Base-by-base conservation (phyloP, 2,329 filamentous ascomycete species). In the Dothideomycetidae sp. region DNA sequence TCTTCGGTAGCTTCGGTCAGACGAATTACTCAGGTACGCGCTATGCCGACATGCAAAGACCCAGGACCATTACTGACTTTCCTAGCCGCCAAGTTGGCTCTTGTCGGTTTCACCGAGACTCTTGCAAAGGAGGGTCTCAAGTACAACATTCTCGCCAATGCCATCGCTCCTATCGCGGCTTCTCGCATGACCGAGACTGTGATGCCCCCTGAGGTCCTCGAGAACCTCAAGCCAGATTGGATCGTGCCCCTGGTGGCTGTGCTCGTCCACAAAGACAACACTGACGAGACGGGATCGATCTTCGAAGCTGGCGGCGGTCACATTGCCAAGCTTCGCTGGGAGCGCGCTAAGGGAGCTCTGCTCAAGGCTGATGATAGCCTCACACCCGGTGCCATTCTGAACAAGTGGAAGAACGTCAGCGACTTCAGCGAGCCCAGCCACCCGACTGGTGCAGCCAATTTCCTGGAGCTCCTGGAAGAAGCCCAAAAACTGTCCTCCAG, bases 71-170 rank as follows among this genome's bases (percentile, higher is more conserved):
- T 51, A 42, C 59, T 59, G 39, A 51, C 36, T 53, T 15, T 15
- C 31, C 15, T 40, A 68, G 86, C 90, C 43, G 90, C 90, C 54
- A 98, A 96, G 69, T 71, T 96, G 46, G 81, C 82, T 47, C 77
- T 93, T 66, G 85, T 98, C 44, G 90, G 88, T 49, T 96, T 96
- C 67, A 94, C 86, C 28, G 88, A 98, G 70, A 94, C 90, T 3
- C 71, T 98, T 45, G 90, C 90, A 43, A 96, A 96, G 70, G 90
- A 98, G 67, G 90, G 90, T 48, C 68, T 74, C 56, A 96, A 96
- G 66, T 98, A 98, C 68, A 96, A 96, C 71, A 96, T 98, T 50
- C 64, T 93, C 52, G 75, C 71, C 67, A 98, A 98, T 61, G 83
- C 83, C 51, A 92, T 98, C 64, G 85, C 90, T 12, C 90, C 90